Base-by-base conservation (phyloP, 1,139 yeast genomes). In the Sugiyamaella novakii region DNA sequence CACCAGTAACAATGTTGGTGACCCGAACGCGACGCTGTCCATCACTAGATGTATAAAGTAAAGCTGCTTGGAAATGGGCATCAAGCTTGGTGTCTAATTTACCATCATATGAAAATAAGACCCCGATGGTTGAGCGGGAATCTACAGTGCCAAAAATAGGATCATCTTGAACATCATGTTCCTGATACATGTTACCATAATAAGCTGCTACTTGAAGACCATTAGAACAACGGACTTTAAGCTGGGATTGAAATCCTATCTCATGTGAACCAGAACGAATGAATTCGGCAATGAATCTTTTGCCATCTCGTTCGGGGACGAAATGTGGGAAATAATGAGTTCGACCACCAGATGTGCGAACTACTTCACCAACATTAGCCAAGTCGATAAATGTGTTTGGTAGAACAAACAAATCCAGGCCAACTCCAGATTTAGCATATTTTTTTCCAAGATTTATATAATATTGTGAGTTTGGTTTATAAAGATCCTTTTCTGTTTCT, bases 1-100 rank as follows among this genome's bases (percentile, higher is more conserved):
- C 92, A 0, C 95, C 87, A 41, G 88, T 80, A n/a, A 84, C 83
- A 52, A 81, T 71, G 63, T 94, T 92, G 45, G 87, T 79, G 8
- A 89, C 89, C 56, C 99, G 77, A 10, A 92, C 94, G 57, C 87
- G 84, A 57, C 98, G 75, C 10, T 75, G 70, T 25, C 99, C 98
- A 47, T 74, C 74, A 2, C 74, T 63, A 46, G 91, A 86, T 0
- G 98, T 92, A 65, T 88, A 89, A 48, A 94, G 73, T 38, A 92
- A 59, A 0, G 98, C 98, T 1, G 88, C 86, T 69, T 92, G 99
- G 73, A 91, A 88, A 66, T 88, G 95, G 35, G 89, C 87, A 65
- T 88, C 96, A 33, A 78, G 75, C 52, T 81, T 81, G 2, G 86
- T 74, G 51, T 83, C 80, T 39, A 94, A 74, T 54, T 80, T 82